phyloP scores from a whole-genome alignment of 2,329 filamentous ascomycete species.

The Amauroascus verrucosus region DNA sequence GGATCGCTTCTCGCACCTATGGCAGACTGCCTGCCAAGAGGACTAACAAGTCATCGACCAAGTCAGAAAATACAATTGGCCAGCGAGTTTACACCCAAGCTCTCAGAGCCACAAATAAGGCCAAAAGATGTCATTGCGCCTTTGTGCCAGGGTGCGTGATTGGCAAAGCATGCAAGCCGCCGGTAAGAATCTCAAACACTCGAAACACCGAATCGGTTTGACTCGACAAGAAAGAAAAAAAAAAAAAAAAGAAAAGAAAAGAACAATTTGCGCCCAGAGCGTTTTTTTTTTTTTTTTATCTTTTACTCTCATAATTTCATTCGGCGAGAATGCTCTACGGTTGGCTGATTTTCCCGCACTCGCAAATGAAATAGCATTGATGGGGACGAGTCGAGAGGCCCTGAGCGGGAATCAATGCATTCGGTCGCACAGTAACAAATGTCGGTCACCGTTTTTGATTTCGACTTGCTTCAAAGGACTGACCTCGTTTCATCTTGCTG shows the following conservation, averaged over 20 bases:
- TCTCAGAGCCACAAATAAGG: constrained; percentile 12
- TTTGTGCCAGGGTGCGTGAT: neutral
- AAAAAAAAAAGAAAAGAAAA: neutral
- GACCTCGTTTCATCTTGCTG: constrained; percentile 11
- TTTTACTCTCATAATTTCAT: neutral
- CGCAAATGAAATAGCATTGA: neutral
- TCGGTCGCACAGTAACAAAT: neutral
- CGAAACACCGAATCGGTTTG: constrained; percentile 8
- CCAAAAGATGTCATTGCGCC: constrained; percentile 11
- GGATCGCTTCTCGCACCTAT: constrained; percentile 11
- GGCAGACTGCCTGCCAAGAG: neutral
- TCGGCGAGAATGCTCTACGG: neutral
- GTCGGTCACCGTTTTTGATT: neutral
- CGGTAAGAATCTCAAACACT: constrained; percentile 10
- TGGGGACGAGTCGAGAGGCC: neutral
- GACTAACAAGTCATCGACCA: neutral
- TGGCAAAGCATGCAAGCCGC: constrained; percentile 10
- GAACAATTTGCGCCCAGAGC: neutral
- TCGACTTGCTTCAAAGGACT: neutral
- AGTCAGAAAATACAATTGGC: neutral
- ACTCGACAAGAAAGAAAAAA: neutral
- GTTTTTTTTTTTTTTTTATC: neutral
- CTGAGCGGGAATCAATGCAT: constrained; percentile 7
- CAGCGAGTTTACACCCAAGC: constrained; percentile 5
- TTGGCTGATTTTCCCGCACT: neutral